These are phyloP conservation scores for Aleurites moluccanus DNA, from an alignment of 441 rosid genomes.

Conservation along the genomic window DNA sequence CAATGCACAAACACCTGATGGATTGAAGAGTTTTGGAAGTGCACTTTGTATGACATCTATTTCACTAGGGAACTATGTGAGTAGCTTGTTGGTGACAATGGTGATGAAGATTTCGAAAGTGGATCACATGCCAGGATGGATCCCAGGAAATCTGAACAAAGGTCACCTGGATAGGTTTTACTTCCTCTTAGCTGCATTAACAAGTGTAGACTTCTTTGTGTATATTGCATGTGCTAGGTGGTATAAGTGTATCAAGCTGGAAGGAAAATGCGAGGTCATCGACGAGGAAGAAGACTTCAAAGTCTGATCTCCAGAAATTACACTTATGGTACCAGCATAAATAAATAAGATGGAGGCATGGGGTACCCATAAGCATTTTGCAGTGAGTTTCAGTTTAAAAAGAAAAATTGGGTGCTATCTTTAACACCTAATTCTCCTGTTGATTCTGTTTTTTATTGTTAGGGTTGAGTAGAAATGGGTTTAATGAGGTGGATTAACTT, in stretches of 20 bases:
- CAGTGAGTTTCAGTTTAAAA: background rate
- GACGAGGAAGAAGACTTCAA: conserved; percentile 27
- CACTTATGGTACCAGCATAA: conserved; percentile 15
- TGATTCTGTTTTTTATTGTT: conserved; percentile 17
- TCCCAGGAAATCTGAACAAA: conserved; percentile 87
- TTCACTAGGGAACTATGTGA: conserved; percentile 93
- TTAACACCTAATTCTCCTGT: conserved; percentile 19
- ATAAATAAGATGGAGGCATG: conserved; percentile 32
- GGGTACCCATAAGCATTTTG: conserved; percentile 21
- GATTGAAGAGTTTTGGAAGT: conserved; percentile 98
- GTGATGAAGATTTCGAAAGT: conserved; percentile 87
- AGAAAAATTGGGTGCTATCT: conserved; percentile 8
- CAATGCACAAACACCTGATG: conserved; percentile 91
- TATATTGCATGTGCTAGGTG: conserved; percentile 80
- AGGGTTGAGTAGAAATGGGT: conserved; percentile 14
- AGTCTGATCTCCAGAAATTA: conserved; percentile 29
- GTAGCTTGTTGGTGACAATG: conserved; percentile 85
- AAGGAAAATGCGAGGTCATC: conserved; percentile 43
- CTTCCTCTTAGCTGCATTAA: conserved; percentile 84
- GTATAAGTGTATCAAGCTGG: conserved; percentile 76
- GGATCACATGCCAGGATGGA: conserved; percentile 95
- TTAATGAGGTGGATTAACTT: conserved; percentile 7
- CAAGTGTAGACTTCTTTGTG: conserved; percentile 57
- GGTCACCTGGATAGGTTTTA: conserved; percentile 96
- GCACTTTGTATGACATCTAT: conserved; percentile 98